Evolutionary conservation across 2,329 filamentous ascomycete species (phyloP), one percentile per base, ranked within the genome.

Genomic region (Ophiostoma populinum): DNA sequence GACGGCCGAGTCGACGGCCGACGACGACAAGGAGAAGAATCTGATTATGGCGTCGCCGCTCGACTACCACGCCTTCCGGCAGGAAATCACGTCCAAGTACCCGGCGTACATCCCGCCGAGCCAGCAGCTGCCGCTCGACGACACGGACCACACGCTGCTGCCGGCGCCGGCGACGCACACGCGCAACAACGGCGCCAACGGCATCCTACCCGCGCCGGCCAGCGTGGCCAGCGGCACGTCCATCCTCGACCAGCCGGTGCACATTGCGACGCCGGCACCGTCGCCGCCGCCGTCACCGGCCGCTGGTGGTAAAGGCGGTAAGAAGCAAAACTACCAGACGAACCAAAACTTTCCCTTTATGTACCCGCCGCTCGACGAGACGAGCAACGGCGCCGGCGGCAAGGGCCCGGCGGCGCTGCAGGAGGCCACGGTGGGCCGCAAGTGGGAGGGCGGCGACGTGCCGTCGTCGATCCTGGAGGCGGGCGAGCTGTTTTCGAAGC

Each of bases 321-420:
- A 98, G 63, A 98, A 98, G 52, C 90, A 98, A 50, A 98, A 95
- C 46, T 98, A 98, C 49, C 90, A 98, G 54, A 98, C 90, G 0
- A 98, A 98, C 50, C 90, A 98, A 48, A 90, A 94, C 51, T 95
- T 98, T 44, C 90, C 90, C 0, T 95, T 98, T 50, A 75, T 98
- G 59, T 98, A 98, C 46, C 90, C 90, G 2, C 90, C 90, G 1
- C 61, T 94, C 13, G 87, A 94, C 54, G 77, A 76, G 42, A 77
- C 74, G 17, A 93, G 85, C 55, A 93, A 92, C 50, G 80, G 78
- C 46, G 75, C 87, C 24, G 87, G 90, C 34, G 87, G 87, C 1
- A 94, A 92, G 51, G 86, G 86, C 10, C 70, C 68, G 15, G 80
- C 85, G 6, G 80, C 80, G 27, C 56, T 86, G 29, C 82, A 93